These are phyloP conservation scores for Russula earlei DNA, from an alignment of 768 basidiomycete genomes.

Conservation along the genomic window DNA sequence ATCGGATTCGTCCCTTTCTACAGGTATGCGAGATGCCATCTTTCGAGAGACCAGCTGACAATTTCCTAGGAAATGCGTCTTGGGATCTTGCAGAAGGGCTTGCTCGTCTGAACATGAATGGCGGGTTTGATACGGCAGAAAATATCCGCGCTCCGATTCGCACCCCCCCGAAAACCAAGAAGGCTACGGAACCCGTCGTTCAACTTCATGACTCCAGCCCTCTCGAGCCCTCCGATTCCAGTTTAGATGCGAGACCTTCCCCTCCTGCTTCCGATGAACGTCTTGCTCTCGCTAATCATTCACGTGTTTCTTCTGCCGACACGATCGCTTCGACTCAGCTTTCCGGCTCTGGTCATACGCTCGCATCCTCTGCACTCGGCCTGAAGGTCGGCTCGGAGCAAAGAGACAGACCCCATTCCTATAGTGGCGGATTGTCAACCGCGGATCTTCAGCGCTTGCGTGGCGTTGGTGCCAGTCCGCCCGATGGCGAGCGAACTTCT, in stretches of 20 bases:
- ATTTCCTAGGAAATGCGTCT: constrained; percentile 33
- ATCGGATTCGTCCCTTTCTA: constrained; percentile 24
- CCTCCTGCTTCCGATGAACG: constrained; percentile 60
- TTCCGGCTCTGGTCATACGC: constrained; percentile 45
- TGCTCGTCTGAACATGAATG: constrained; percentile 57
- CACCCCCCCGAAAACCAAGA: constrained; percentile 61
- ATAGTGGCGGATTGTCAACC: constrained; percentile 65
- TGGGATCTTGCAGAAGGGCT: constrained; percentile 73
- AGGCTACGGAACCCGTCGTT: constrained; percentile 39
- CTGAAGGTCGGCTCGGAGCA: constrained; percentile 50
- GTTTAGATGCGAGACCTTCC: constrained; percentile 51
- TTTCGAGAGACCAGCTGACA: constrained; percentile 50
- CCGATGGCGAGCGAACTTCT: constrained; percentile 20
- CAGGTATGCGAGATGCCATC: constrained; percentile 49
- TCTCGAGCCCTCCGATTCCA: constrained; percentile 61
- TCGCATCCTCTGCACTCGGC: constrained; percentile 42
- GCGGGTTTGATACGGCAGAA: constrained; percentile 39
- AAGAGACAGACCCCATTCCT: constrained; percentile 74
- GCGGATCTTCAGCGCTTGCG: constrained; percentile 70
- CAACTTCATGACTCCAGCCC: constrained; percentile 61
- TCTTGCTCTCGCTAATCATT: constrained; percentile 53
- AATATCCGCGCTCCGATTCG: constrained; percentile 40
- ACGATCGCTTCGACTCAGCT: constrained; percentile 52
- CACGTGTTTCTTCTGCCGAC: constrained; percentile 77
- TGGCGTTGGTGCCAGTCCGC: constrained; percentile 41